Conservation (phyloP, 192 early-diverging fungal species). For the Coemansia sp. region DNA sequence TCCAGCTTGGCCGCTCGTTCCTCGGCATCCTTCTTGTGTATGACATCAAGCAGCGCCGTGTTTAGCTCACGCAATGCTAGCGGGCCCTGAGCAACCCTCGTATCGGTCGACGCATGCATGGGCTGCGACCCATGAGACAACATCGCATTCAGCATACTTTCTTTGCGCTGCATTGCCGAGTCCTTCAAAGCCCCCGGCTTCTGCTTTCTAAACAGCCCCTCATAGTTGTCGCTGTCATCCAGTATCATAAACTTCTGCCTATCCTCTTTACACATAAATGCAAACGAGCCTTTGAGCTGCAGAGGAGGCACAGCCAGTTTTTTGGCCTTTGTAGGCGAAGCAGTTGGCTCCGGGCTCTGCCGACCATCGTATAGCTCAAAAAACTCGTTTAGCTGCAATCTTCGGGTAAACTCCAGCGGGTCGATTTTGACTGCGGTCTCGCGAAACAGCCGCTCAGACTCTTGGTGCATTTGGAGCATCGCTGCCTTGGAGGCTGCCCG, state of each 20-base stretch:
- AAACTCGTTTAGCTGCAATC: slow-evolving; percentile 22
- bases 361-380: slow-evolving; percentile 19
- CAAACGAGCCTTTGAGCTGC: slow-evolving; percentile 12
- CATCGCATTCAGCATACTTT: slow-evolving; percentile 22
- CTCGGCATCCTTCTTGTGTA: slow-evolving; percentile 25
- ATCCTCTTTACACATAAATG: slow-evolving; percentile 15
- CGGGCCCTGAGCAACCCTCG: slow-evolving; percentile 9
- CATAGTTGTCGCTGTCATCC: slow-evolving; percentile 5
- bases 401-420: slow-evolving; percentile 32
- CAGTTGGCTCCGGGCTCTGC: neutral
- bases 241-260: slow-evolving; percentile 30
- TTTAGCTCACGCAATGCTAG: slow-evolving; percentile 32
- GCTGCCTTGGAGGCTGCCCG: slow-evolving; percentile 41
- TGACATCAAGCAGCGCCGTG: slow-evolving; percentile 25
- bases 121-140: slow-evolving; percentile 37
- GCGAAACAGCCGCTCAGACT: slow-evolving; percentile 45
- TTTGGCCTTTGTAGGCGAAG: neutral
- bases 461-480: slow-evolving; percentile 33
- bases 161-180: too few species aligned
- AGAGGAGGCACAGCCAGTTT: slow-evolving; percentile 4
- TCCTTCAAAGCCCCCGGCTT: neutral
- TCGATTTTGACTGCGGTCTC: slow-evolving; percentile 40
- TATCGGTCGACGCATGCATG: slow-evolving; percentile 8
- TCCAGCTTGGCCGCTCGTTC: neutral
- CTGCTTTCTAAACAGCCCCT: neutral